Conservation (phyloP, 306 rosid genomes). For the Oxytropis ochrocephala region DNA sequence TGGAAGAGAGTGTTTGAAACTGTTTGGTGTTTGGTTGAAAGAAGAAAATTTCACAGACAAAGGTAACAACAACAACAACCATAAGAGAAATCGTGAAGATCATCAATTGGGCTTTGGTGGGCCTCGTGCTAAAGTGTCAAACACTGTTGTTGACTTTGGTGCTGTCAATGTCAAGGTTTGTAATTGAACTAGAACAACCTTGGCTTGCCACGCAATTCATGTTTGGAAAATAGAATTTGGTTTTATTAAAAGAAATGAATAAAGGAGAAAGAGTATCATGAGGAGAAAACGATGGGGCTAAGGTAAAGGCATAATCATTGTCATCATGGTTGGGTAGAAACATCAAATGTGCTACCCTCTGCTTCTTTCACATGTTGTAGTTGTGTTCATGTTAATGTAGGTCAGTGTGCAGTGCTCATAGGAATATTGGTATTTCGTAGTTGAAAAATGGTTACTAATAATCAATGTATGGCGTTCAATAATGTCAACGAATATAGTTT, state of each 20-base stretch:
- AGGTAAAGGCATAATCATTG: background rate
- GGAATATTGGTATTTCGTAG: background rate
- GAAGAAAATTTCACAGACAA: slow-evolving; percentile 18
- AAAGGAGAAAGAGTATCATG: background rate
- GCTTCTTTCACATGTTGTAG: background rate
- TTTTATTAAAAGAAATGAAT: background rate
- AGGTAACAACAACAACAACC: background rate
- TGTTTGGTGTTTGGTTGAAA: slow-evolving; percentile 92
- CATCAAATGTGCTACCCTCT: background rate
- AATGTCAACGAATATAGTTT: background rate
- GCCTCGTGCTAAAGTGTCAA: slow-evolving; percentile 38
- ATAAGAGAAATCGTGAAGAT: slow-evolving; percentile 42
- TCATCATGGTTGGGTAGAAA: background rate
- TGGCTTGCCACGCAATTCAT: background rate
- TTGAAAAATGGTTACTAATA: background rate
- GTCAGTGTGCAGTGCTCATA: background rate
- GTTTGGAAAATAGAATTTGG: background rate
- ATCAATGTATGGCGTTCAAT: background rate
- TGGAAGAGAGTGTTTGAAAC: slow-evolving; percentile 46
- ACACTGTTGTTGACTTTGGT: slow-evolving; percentile 36
- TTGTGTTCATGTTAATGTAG: background rate
- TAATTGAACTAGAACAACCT: slow-evolving; percentile 28
- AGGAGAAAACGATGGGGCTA: background rate
- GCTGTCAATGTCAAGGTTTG: slow-evolving; percentile 37
- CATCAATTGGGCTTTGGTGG: slow-evolving; percentile 42